These are phyloP conservation scores for Leucocoprinus sp. DNA, from an alignment of 768 basidiomycete genomes.

Conservation along the genomic window DNA sequence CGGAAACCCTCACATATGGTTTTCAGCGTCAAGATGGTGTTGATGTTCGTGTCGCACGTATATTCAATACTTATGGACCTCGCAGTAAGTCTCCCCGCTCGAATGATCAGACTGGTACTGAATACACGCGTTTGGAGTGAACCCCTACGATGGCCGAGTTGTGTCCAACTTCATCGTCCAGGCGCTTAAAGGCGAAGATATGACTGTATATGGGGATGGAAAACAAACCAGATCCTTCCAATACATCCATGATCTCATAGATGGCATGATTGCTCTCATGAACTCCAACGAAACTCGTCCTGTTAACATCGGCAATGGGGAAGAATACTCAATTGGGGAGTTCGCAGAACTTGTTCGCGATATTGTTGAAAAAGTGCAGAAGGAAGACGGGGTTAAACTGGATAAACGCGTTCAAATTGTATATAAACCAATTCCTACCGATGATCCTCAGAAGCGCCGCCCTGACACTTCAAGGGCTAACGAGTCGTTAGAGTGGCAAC, in stretches of 20 bases:
- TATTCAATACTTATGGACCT: conserved; percentile 95
- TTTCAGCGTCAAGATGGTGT: conserved; percentile 93
- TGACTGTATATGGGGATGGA: conserved; percentile 96
- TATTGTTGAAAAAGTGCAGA: conserved; percentile 88
- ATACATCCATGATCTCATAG: conserved; percentile 96
- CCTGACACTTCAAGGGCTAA: conserved; percentile 92
- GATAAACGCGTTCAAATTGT: conserved; percentile 55
- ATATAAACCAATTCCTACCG: conserved; percentile 76
- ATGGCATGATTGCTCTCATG: conserved; percentile 91
- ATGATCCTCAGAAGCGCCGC: conserved; percentile 91
- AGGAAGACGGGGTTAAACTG: conserved; percentile 59
- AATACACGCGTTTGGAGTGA: conserved; percentile 50
- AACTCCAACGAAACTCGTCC: conserved; percentile 90
- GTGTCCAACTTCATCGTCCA: conserved; percentile 99
- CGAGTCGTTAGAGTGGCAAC: conserved; percentile 79
- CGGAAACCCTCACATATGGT: conserved; percentile 95
- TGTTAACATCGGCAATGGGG: conserved; percentile 92
- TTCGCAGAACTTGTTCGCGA: conserved; percentile 91
- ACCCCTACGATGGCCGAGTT: conserved; percentile 93
- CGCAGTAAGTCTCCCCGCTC: conserved; percentile 64
- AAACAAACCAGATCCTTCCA: conserved; percentile 93
- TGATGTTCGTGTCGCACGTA: conserved; percentile 93
- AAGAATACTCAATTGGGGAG: conserved; percentile 93
- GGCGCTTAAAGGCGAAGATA: conserved; percentile 90
- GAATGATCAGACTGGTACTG: too few relatives aligned